Conservation (phyloP, 805 yeast genomes). For the Saturnispora ahearnii region DNA sequence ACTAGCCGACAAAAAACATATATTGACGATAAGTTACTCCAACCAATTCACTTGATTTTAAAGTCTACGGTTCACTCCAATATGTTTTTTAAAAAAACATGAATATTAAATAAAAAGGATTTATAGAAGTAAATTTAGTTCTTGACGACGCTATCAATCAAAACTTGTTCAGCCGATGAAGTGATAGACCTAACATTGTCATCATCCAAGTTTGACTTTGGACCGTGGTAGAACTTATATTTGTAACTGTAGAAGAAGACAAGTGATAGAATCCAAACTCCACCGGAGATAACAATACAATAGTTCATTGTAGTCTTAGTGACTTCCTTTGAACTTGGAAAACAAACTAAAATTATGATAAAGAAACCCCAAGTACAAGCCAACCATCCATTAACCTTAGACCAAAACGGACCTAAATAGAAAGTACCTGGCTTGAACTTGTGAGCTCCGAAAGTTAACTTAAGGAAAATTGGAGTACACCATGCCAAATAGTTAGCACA, state of each 20-base stretch:
- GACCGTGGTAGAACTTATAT: conserved; percentile 22
- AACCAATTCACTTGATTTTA: no score
- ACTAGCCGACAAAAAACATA: no score
- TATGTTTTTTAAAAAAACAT: neutral
- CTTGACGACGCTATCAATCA: neutral
- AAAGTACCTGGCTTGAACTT: conserved; percentile 56
- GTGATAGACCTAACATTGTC: conserved; percentile 6
- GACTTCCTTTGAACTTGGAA: conserved; percentile 39
- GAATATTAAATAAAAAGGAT: neutral
- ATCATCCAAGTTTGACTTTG: conserved; percentile 18
- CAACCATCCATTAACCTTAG: conserved; percentile 36
- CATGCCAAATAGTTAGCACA: conserved; percentile 54
- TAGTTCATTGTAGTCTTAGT: conserved; percentile 31
- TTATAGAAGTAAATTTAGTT: neutral
- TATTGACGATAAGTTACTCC: no score
- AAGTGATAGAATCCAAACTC: conserved; percentile 22
- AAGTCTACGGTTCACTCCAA: no score
- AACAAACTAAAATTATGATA: conserved; percentile 46
- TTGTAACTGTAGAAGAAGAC: conserved; percentile 19
- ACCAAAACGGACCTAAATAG: conserved; percentile 42
- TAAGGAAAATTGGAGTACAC: conserved; percentile 47
- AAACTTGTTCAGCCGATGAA: conserved; percentile 8
- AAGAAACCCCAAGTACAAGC: conserved; percentile 41
- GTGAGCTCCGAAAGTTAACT: conserved; percentile 37
- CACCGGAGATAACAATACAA: conserved; percentile 28